A percentile compares a stretch with the other conserved stretches of the same genome.
phyloP scores from a whole-genome alignment of 2,329 filamentous ascomycete species.

The Colletotrichum abscissum region DNA sequence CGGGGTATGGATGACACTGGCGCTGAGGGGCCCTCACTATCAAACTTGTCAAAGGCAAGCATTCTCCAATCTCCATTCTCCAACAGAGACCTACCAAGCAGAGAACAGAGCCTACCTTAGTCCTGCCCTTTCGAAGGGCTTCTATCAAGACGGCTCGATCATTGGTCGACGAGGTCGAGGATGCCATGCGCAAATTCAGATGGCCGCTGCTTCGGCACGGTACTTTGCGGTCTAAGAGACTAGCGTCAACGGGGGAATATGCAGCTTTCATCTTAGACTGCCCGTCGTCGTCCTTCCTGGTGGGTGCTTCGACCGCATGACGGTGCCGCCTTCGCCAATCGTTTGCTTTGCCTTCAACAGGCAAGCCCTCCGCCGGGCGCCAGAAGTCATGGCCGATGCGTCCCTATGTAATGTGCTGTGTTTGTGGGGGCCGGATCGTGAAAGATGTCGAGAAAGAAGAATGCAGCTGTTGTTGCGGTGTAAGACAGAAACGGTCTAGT shows the following conservation, averaged over 20 bases:
- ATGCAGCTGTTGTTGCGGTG: background rate
- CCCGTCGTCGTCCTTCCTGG: background rate
- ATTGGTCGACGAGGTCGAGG: conserved; percentile 13
- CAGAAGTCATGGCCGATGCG: background rate
- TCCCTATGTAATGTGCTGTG: background rate
- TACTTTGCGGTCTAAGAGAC: background rate
- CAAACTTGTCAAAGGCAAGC: background rate
- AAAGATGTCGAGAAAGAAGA: background rate
- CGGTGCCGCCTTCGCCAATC: conserved; percentile 5
- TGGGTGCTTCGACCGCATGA: background rate
- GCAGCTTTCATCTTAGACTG: conserved; percentile 4
- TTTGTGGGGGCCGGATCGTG: background rate
- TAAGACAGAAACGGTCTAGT: background rate
- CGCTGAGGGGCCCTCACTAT: background rate
- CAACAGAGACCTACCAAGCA: conserved; percentile 3
- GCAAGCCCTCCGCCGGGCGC: conserved; percentile 17
- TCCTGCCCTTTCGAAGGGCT: background rate
- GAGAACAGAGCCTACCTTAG: conserved; percentile 9
- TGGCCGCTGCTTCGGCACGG: conserved; percentile 1
- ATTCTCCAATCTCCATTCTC: background rate
- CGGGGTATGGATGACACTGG: background rate
- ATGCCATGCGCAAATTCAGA: conserved; percentile 22
- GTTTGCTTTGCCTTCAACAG: conserved; percentile 5
- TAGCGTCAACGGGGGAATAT: conserved; percentile 5
- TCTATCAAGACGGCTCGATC: background rate